Base-by-base conservation (phyloP, 2,329 filamentous ascomycete genomes). In the Aspergillus floridensis region DNA sequence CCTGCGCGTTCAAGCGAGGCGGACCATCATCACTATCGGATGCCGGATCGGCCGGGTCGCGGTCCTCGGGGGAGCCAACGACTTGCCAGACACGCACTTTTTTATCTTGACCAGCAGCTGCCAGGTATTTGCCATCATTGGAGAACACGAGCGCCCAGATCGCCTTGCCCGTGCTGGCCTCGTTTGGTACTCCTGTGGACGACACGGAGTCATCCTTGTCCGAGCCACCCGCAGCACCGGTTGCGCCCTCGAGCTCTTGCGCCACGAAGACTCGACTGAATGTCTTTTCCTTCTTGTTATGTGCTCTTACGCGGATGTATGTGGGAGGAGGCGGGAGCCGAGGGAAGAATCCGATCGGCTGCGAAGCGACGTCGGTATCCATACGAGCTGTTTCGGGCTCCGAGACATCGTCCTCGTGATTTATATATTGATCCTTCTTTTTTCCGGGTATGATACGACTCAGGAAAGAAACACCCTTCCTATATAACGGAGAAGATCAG, bases 141-240 rank as follows among this genome's bases (percentile, higher is more conserved):
- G 93, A 98, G 70, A 98, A 98, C 69, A 95, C 91, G 63, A 91
- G 86, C 0, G 93, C 88, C 95, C 95, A 99, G 35, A 96, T 88
- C 0, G 95, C 92, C 61, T 90, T 81, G 53, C 81, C 81, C 46
- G 77, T 70, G 58, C 69, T 62, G 53, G 68, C 66, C 10, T 66
- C 66, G 53, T 64, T 65, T 53, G 63, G 66, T 26, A 64, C 47
- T 35, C 60, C 61, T 16, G 61, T 61, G 11, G 64, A 62, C n/a
- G 65, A 68, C 16, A 66, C 66, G 6, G 68, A 68, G 56, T 65
- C 61, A 58, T 70, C 63, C 59, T 76, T 76, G 19, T 68, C 65
- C 35, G 63, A 75, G 29, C 66, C 65, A 11, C 68, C 63, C 7
- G 63, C 55, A 53, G 68, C 68, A 2, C 73, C 70, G n/a, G 79